phyloP scores from a whole-genome alignment of 2,329 filamentous ascomycete genomes.

The Aspergillus japonicus region DNA sequence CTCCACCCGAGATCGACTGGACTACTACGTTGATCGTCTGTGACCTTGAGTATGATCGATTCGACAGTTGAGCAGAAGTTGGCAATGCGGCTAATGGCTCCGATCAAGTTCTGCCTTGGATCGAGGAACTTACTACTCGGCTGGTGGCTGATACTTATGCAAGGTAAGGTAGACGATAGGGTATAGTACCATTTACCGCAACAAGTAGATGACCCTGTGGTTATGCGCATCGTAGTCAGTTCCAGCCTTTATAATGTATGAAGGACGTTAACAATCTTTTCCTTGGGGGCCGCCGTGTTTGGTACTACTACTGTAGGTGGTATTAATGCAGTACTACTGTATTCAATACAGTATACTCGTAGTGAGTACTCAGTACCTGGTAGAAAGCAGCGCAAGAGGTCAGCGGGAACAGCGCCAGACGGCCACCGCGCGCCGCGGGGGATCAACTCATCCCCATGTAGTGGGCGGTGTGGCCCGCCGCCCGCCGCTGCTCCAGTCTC shows the following conservation, averaged over 20 bases:
- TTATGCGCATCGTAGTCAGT: no score
- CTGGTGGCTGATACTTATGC: neutral
- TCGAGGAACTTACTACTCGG: neutral
- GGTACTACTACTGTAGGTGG: no score
- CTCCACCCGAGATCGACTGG: conserved; percentile 17
- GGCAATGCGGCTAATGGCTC: neutral
- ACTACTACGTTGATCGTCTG: neutral
- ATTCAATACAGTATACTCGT: neutral
- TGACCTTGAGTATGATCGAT: neutral
- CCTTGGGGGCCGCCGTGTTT: no score
- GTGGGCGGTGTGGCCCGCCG: conserved; percentile 16
- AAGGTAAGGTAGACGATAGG: neutral
- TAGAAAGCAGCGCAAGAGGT: neutral
- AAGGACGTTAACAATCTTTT: neutral
- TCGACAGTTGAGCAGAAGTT: neutral
- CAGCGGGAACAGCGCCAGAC: conserved; percentile 19
- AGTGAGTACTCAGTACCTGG: neutral
- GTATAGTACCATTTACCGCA: neutral
- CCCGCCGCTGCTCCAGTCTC: conserved; percentile 17
- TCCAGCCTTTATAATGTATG: neutral
- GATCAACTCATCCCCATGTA: no score
- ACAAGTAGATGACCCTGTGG: no score
- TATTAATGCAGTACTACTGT: no score
- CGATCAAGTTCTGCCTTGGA: neutral
- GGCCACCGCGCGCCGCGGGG: neutral